A percentile compares a stretch with the other conserved stretches of the same genome.
phyloP scores from a whole-genome alignment of 2,329 filamentous ascomycete species.

The Colletotrichum sp. region DNA sequence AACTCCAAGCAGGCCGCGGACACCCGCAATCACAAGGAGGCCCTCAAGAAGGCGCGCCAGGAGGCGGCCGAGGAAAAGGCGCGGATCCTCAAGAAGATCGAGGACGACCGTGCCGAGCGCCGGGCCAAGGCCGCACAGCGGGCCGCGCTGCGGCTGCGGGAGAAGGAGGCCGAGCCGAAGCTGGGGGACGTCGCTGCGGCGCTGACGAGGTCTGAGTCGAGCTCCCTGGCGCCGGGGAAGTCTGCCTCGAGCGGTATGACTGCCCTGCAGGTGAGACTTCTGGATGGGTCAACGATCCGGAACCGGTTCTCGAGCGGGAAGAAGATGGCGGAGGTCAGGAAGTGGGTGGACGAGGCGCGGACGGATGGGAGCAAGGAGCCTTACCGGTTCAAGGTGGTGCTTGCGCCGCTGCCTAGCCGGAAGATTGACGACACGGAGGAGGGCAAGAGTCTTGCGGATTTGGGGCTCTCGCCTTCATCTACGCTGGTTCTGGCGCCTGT shows the following conservation, averaged over 20 bases:
- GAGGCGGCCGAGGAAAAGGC: constrained; percentile 72
- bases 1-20: constrained; percentile 31
- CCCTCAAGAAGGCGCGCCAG: constrained; percentile 67
- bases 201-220: constrained; percentile 35
- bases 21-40: constrained; percentile 54
- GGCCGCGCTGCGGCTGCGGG: constrained; percentile 47
- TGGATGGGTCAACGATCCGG: constrained; percentile 83
- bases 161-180: constrained; percentile 27
- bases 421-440: constrained; percentile 80
- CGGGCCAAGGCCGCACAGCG: constrained; percentile 59
- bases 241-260: constrained; percentile 30
- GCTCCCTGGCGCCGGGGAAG: constrained; percentile 32
- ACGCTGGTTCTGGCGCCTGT: constrained; percentile 84
- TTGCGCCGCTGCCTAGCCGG: constrained; percentile 78
- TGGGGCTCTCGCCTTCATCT: constrained; percentile 79
- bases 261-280: constrained; percentile 78
- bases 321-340: constrained; percentile 72
- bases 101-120: constrained; percentile 76
- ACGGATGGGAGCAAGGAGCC: constrained; percentile 60
- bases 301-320: constrained; percentile 67
- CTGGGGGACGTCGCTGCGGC: constrained; percentile 32
- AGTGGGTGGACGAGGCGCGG: constrained; percentile 75
- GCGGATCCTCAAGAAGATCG: constrained; percentile 76
- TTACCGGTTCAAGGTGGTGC: constrained; percentile 84
- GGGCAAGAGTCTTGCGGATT: constrained; percentile 65